Base-by-base conservation (phyloP, 805 yeast species). In the Lipomyces spencermartinsiae region DNA sequence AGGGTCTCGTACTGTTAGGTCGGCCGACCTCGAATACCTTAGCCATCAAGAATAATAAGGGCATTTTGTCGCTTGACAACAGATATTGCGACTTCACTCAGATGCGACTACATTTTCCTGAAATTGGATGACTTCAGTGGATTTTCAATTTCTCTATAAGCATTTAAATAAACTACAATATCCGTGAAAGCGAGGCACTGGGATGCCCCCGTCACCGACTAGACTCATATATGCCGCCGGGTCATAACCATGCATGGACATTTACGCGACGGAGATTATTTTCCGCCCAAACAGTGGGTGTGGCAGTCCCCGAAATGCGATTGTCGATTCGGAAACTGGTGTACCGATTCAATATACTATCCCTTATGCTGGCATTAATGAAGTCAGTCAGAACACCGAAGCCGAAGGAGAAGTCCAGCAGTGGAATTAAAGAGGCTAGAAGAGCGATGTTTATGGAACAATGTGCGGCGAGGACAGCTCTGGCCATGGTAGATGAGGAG, bases 271-370 rank as follows among this genome's bases (percentile, higher is more conserved):
- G 22, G 22, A 43, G n/a, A 43, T 12, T 22, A 43, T 43, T 43
- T 12, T 43, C 49, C 8, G 49, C 49, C 16, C 49, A 54, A 25
- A 16, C 14, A 31, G 34, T 16, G 57, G 57, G 14, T 25, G 57
- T 14, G 43, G 14, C 46, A 14, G 34, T 34, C 10, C 37, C 43
- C 7, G 19, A 10, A 39, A 57, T 57, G 22, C 19, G 29, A 57
- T 19, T 25, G 35, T 25, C 59, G 25, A 34, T 57, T 29, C 59
- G 43, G 3, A 57, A 57, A 22, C 39, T 57, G n/a, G 59, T 34
- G 34, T 33, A 57, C 59, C 34, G 59, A 22, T 33, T 57, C 43
- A 57, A n/a, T 34, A 12, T 57, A 19, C 25, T 57, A n/a, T 57
- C 43, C 39, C 34, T 57, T 8, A 19, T 57, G 34, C 46, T 33